phyloP scores from a whole-genome alignment of 1,284 basidiomycete genomes.

The Tylopilus orsonianus region DNA sequence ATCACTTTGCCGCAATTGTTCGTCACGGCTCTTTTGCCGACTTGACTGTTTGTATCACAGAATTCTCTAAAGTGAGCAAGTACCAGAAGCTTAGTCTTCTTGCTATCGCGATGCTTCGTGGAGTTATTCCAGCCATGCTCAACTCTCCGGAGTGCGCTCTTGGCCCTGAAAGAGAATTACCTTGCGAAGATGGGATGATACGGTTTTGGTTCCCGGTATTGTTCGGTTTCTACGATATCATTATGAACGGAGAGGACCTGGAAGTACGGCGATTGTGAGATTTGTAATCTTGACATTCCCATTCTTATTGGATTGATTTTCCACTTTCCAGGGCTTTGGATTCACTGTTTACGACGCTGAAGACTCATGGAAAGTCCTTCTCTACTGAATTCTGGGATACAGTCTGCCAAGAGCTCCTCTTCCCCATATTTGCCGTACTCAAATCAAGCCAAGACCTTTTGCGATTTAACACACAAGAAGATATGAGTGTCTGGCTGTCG shows the following conservation, averaged over 20 bases:
- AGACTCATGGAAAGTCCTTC: slow-evolving; percentile 86
- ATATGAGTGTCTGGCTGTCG: slow-evolving; percentile 99
- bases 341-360: slow-evolving; percentile 93
- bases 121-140: slow-evolving; percentile 91
- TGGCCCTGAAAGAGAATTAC: slow-evolving; percentile 37
- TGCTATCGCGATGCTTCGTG: slow-evolving; percentile 95
- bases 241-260: slow-evolving; percentile 99
- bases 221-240: slow-evolving; percentile 98
- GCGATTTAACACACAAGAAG: slow-evolving; percentile 94
- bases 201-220: slow-evolving; percentile 97
- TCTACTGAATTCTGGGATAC: slow-evolving; percentile 96
- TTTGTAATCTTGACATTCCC: neutral
- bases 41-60: slow-evolving; percentile 95
- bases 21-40: slow-evolving; percentile 95
- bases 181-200: slow-evolving; percentile 62
- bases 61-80: slow-evolving; percentile 99
- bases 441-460: slow-evolving; percentile 89
- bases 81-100: slow-evolving; percentile 98
- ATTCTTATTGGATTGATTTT: slow-evolving; percentile 5
- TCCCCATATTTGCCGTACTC: slow-evolving; percentile 98
- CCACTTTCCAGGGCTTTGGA: slow-evolving; percentile 76
- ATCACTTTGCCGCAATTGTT: slow-evolving; percentile 91
- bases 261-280: slow-evolving; percentile 94
- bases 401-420: slow-evolving; percentile 94
- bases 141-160: slow-evolving; percentile 80